Base-by-base conservation (phyloP, 345 rosid species). In the Eucalyptus polyanthemos region DNA sequence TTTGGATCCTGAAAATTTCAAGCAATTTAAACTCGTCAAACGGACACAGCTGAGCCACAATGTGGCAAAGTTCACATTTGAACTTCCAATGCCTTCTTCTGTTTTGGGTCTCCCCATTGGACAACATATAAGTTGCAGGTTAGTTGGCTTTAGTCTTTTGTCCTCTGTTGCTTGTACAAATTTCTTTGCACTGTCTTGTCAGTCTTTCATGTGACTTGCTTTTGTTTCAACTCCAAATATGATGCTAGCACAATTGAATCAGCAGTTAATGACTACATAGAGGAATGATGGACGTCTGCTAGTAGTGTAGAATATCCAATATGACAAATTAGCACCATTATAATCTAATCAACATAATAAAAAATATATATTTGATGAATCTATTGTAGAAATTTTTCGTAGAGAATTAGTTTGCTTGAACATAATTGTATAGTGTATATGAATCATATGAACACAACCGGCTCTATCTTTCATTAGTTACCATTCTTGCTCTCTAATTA, bases 51-150 rank as follows among this genome's bases (percentile, higher is more conserved):
- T 97, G 87, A 97, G 99, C 94, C 98, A 96, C 86, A 97, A 97
- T 94, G 99, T 97, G 56, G 99, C 99, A 24, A 97, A 97, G 90
- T 97, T 97, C 95, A 89, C 92, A 29, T 97, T 95, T 92, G 95
- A 89, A 83, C 99, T 97, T 87, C 98, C 98, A 53, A 92, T 95
- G 10, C 91, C 98, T 88, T 94, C 97, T 87, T 94, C 98, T 80
- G 97, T 94, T 40, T 93, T 97, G 94, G 98, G 99, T 89, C 99
- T 97, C 90, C 99, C 99, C 17, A 97, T 97, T 92, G 99, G 99
- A 89, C 99, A 97, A 81, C 99, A 97, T 88, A 95, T 97, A 89
- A 97, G 99, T 91, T 97, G 99, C 99, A 97, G 95, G 99, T 97
- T 89, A 86, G 53, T 88, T 88, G 83, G 69, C 19, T 90, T 47